Percentiles rank a stretch among this genome's conserved stretches.
phyloP scores from a whole-genome alignment of 2,329 filamentous ascomycete species.

The Exophiala sp. region DNA sequence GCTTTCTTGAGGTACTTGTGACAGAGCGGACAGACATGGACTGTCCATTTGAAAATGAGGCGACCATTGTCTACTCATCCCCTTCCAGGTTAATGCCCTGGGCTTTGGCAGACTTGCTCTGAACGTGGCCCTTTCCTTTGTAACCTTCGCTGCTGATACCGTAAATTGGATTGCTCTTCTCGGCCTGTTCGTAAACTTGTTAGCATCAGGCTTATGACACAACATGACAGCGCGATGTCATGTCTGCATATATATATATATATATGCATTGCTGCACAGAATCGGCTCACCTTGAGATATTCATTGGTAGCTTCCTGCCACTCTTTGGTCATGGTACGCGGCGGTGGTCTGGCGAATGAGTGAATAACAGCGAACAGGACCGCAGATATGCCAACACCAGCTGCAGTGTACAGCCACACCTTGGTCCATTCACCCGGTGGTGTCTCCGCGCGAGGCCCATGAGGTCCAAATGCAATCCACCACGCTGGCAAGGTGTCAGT shows the following conservation, averaged over 20 bases:
- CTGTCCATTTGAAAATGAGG: neutral
- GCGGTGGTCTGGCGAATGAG: slow-evolving; percentile 63
- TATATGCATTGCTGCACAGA: neutral
- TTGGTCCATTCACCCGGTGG: slow-evolving; percentile 81
- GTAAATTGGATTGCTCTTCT: slow-evolving; percentile 80
- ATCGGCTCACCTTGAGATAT: slow-evolving; percentile 69
- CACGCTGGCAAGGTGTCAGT: slow-evolving; percentile 60
- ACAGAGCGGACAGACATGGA: slow-evolving; percentile 14
- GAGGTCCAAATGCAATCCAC: slow-evolving; percentile 96
- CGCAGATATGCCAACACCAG: slow-evolving; percentile 62
- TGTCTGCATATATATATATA: too few species aligned
- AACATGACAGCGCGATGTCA: neutral
- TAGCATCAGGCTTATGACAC: slow-evolving; percentile 3
- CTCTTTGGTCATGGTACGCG: slow-evolving; percentile 90
- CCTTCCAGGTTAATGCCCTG: slow-evolving; percentile 26
- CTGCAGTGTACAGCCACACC: slow-evolving; percentile 65
- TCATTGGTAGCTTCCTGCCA: slow-evolving; percentile 95
- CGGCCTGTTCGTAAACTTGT: slow-evolving; percentile 50
- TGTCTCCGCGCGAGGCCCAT: slow-evolving; percentile 78
- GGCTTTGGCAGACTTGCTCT: slow-evolving; percentile 48
- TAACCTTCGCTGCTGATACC: slow-evolving; percentile 76
- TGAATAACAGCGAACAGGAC: slow-evolving; percentile 68
- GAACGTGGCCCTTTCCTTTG: slow-evolving; percentile 69
- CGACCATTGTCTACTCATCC: slow-evolving; percentile 21
- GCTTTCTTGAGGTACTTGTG: slow-evolving; percentile 19